These are phyloP conservation scores for Yamadazyma triangularis DNA, from an alignment of 1,139 yeast species.

Conservation along the genomic window DNA sequence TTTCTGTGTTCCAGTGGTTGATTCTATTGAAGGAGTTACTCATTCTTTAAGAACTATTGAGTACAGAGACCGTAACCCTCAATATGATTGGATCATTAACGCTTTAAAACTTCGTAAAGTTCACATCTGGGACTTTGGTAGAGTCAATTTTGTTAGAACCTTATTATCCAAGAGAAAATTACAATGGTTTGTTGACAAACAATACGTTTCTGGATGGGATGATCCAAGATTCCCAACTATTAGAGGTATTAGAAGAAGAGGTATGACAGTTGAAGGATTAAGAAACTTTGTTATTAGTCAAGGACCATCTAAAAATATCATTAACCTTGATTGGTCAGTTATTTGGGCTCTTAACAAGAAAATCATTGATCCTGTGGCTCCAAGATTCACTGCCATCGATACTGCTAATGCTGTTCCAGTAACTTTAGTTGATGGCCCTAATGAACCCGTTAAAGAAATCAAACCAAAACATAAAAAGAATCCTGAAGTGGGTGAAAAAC, in stretches of 20 bases:
- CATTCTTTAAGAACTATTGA: constrained; percentile 96
- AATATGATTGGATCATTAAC: constrained; percentile 91
- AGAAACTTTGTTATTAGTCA: constrained; percentile 88
- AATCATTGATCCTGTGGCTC: constrained; percentile 92
- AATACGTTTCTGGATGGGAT: constrained; percentile 87
- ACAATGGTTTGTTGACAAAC: constrained; percentile 96
- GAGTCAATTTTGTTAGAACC: constrained; percentile 94
- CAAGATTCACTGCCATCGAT: constrained; percentile 84
- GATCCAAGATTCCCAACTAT: constrained; percentile 99
- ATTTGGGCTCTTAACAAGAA: constrained; percentile 98
- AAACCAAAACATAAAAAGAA: constrained; percentile 96
- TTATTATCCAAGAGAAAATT: constrained; percentile 92
- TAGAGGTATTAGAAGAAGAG: constrained; percentile 98
- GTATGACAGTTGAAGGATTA: constrained; percentile 97
- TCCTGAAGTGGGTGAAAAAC: constrained; percentile 83
- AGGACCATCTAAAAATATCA: constrained; percentile 95
- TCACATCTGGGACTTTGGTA: constrained; percentile 95
- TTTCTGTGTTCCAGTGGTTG: constrained; percentile 96
- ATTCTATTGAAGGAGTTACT: constrained; percentile 91
- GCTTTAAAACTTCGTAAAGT: constrained; percentile 82
- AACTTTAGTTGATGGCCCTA: constrained; percentile 67
- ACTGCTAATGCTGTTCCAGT: constrained; percentile 59
- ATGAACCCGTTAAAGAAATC: constrained; percentile 55
- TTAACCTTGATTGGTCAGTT: constrained; percentile 93
- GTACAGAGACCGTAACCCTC: constrained; percentile 96